A percentile compares a stretch with the other conserved stretches of the same genome.
Conservation (phyloP, 805 yeast genomes). For the Teunomyces funiuensis region DNA sequence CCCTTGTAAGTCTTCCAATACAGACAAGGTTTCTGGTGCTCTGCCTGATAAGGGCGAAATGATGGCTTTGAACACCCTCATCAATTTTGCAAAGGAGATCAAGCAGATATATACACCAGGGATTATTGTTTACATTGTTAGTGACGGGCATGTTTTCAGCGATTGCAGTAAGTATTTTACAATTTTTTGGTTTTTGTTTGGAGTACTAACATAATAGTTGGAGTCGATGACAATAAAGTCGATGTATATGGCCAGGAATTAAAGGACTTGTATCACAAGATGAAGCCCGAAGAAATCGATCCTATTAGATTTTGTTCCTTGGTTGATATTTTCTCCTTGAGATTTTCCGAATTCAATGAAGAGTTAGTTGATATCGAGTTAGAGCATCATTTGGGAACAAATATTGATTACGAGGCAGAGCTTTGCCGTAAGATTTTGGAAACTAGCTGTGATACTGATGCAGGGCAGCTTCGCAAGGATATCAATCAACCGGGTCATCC, state of each 20-base stretch:
- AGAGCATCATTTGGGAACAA: constrained; percentile 34
- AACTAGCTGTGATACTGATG: constrained; percentile 39
- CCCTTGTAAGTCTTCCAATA: constrained; percentile 63
- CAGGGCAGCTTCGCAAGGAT: constrained; percentile 33
- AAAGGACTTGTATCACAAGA: constrained; percentile 39
- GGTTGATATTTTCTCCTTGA: constrained; percentile 33
- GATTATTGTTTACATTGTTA: constrained; percentile 53
- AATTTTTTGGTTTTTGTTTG: background rate
- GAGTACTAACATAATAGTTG: constrained; percentile 31
- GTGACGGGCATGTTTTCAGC: constrained; percentile 66
- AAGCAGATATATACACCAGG: constrained; percentile 52
- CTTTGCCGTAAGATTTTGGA: constrained; percentile 36
- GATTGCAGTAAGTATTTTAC: constrained; percentile 40
- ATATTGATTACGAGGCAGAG: constrained; percentile 33
- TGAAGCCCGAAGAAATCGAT: constrained; percentile 30
- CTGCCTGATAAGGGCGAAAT: constrained; percentile 55
- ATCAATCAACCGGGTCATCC: constrained; percentile 46
- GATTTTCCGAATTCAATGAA: constrained; percentile 14
- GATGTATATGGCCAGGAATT: constrained; percentile 47
- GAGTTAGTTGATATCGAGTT: constrained; percentile 21
- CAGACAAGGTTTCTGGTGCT: constrained; percentile 47
- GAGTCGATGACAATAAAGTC: constrained; percentile 57
- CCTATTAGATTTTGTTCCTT: constrained; percentile 34
- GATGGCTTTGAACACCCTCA: constrained; percentile 32
- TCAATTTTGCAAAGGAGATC: constrained; percentile 29